phyloP scores from a whole-genome alignment of 2,329 filamentous ascomycete species.

The Chaetomiaceae sp. region DNA sequence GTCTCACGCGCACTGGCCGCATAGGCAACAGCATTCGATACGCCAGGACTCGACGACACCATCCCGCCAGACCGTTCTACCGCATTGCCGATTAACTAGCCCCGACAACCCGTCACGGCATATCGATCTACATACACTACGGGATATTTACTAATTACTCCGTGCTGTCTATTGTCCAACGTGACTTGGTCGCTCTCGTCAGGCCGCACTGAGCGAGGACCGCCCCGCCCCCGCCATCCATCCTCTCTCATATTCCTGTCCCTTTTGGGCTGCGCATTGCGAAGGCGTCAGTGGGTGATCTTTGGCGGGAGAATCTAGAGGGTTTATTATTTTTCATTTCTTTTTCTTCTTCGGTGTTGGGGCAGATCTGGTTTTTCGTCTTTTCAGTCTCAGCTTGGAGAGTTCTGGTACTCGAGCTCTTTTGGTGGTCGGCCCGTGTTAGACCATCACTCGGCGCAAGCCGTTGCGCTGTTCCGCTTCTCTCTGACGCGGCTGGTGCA shows the following conservation, averaged over 20 bases:
- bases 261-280: neutral
- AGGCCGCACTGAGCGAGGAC: no score
- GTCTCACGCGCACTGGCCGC: no score
- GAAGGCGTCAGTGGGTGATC: no score
- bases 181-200: no score
- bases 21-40: conserved; percentile 18
- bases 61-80: neutral
- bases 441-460: neutral
- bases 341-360: no score
- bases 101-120: conserved; percentile 1
- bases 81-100: conserved; percentile 1
- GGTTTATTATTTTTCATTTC: neutral
- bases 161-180: no score
- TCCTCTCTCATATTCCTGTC: no score
- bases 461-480: conserved; percentile 2
- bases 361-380: no score
- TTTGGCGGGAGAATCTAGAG: neutral
- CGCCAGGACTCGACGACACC: conserved; percentile 3
- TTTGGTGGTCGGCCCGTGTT: neutral
- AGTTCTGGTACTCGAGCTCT: no score
- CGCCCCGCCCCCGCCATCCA: no score
- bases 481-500: neutral
- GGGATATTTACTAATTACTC: no score
- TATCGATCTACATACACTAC: neutral
- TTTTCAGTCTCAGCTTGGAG: no score